Evolutionary conservation across 2,329 filamentous ascomycete genomes (phyloP).

Genomic region (Curvularia sp.): DNA sequence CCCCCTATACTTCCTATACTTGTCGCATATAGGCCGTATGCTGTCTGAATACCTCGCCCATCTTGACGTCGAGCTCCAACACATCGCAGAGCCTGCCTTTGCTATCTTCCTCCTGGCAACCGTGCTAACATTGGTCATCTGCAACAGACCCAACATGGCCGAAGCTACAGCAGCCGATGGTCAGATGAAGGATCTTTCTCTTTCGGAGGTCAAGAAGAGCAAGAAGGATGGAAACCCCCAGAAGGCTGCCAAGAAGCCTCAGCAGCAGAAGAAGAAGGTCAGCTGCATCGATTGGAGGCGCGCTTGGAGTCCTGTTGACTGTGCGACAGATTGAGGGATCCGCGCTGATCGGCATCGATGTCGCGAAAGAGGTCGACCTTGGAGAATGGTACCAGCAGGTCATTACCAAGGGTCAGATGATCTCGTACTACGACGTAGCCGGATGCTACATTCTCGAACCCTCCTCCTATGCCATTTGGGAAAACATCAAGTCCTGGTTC

Average conservation of each 20-base stretch:
- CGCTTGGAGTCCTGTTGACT: constrained; percentile 26
- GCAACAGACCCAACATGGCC: constrained; percentile 37
- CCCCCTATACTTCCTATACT: background rate
- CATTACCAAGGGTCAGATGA: constrained; percentile 94
- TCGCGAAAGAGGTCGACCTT: constrained; percentile 85
- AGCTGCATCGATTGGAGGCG: constrained; percentile 8
- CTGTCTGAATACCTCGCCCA: background rate
- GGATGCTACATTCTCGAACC: constrained; percentile 75
- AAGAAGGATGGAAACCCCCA: constrained; percentile 48
- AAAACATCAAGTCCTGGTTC: constrained; percentile 66
- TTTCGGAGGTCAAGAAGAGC: constrained; percentile 51
- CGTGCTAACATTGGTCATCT: constrained; percentile 15
- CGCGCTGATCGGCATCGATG: constrained; percentile 84
- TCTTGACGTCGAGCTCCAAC: background rate
- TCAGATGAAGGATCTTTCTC: constrained; percentile 57
- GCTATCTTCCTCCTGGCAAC: background rate
- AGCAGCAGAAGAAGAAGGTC: constrained; percentile 59
- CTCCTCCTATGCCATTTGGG: constrained; percentile 72
- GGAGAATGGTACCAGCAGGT: constrained; percentile 97
- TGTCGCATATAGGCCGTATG: background rate
- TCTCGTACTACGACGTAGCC: constrained; percentile 92
- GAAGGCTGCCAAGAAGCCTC: constrained; percentile 52
- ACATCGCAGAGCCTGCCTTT: background rate
- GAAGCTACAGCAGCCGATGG: constrained; percentile 46
- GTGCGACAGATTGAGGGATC: constrained; percentile 61